These are phyloP conservation scores for Solanum hybrid DNA, from an alignment of 305 asterid genomes.

Conservation along the genomic window DNA sequence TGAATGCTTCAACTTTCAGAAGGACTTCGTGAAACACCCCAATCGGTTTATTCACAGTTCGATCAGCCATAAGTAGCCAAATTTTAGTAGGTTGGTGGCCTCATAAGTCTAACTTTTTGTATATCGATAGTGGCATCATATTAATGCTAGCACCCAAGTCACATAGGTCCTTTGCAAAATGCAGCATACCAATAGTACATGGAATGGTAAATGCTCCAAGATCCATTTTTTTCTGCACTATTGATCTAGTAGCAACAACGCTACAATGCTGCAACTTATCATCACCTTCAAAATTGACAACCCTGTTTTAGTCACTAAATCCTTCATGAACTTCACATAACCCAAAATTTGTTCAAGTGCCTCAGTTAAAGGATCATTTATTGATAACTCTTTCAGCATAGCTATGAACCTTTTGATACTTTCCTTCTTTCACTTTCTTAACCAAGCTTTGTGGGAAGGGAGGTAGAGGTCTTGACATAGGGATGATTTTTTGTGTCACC, in stretches of 20 bases:
- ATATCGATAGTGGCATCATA: background rate
- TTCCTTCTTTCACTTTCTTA: background rate
- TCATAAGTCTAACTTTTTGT: background rate
- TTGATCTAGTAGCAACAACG: background rate
- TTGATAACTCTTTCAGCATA: background rate
- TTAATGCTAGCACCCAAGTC: background rate
- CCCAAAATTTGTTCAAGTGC: background rate
- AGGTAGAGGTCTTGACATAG: background rate
- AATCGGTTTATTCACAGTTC: background rate
- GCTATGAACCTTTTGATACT: background rate
- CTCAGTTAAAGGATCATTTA: background rate
- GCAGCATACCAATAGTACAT: background rate
- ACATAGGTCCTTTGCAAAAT: background rate
- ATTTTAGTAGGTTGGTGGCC: background rate
- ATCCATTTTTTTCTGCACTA: background rate
- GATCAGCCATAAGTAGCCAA: background rate
- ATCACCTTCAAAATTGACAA: background rate
- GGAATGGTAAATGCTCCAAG: background rate
- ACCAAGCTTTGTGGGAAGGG: background rate
- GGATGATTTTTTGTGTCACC: background rate
- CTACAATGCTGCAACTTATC: background rate
- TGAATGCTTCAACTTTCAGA: background rate
- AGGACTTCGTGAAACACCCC: background rate
- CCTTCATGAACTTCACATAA: background rate
- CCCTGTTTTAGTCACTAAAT: background rate